Base-by-base conservation (phyloP, 2,329 filamentous ascomycete genomes). In the Fusarium tricinctum region DNA sequence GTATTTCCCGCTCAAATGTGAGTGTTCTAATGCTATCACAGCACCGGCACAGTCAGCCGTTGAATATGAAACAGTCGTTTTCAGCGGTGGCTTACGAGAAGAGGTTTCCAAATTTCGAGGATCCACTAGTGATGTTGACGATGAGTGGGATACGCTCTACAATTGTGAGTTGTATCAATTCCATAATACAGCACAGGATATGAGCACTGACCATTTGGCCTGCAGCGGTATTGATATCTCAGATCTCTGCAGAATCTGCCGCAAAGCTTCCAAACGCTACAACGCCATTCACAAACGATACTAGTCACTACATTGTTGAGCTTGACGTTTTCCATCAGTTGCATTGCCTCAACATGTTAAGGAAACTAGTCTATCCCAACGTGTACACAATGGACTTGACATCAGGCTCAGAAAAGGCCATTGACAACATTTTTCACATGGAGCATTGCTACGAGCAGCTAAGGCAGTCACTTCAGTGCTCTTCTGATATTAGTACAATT, bases 391-490 rank as follows among this genome's bases (percentile, higher is more conserved):
- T 50, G 15, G 54, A 57, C 28, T 28, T 57, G 30, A 50, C 46
- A 3, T 57, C 54, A 14, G 46, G 22, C n/a, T 57, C 54, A 5
- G 54, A 57, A 44, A 20, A 57, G 19, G 46, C 54, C 38, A 13
- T 17, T 38, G 54, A 57, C 23, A 57, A 57, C 32, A 57, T 57
- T 8, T 57, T 44, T 14, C 54, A 57, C 10, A 57, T 57, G 54
- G 54, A 57, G 46, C 54, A 57, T 44, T 57, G 54, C 39, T 50
- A 50, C 10, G 54, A 57, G 46, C 54, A 57, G 14, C 14, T 57
- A 3, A 57, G 54, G 8, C 54, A 57, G 14, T 57, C 54, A 15
- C 54, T 57, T 2, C 54, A 57, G 38, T 57, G 54, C 22, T 49
- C 54, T 5, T 49, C 45, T 5, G 54, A 57, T 22, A 44, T 57